Percentiles rank a stretch among this genome's conserved stretches.
Evolutionary conservation across 176 grass and related monocot genomes (phyloP).

Genomic region (Avena atlantica): DNA sequence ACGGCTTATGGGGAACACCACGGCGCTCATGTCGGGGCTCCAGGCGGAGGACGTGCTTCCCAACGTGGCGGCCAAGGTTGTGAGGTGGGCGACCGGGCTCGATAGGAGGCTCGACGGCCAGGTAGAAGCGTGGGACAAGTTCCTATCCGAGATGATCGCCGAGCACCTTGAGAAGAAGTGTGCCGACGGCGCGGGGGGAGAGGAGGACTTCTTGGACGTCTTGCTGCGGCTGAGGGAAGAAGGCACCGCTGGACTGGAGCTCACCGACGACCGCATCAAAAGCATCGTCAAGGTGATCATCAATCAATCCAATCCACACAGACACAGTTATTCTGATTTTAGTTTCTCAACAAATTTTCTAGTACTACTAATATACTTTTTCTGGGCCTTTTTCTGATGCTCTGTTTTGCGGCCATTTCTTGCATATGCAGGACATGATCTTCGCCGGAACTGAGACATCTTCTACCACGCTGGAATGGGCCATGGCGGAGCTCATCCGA

Average conservation of each 20-base stretch:
- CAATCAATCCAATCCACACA: neutral
- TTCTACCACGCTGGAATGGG: constrained; percentile 56
- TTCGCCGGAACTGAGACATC: constrained; percentile 67
- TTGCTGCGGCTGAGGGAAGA: constrained; percentile 53
- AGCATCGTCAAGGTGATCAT: constrained; percentile 45
- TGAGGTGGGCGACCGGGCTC: constrained; percentile 45
- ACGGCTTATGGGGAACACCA: constrained; percentile 40
- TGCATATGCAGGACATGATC: constrained; percentile 57
- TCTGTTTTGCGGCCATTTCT: neutral
- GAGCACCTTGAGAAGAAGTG: constrained; percentile 55
- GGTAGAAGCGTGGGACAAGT: constrained; percentile 44
- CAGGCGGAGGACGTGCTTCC: constrained; percentile 65
- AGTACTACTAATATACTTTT: neutral
- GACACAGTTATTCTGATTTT: neutral
- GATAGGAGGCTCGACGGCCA: constrained; percentile 51
- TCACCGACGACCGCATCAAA: constrained; percentile 57
- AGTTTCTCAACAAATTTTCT: neutral
- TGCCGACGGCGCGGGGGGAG: neutral
- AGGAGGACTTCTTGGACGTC: constrained; percentile 64
- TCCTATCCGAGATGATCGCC: constrained; percentile 52
- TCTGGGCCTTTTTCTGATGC: neutral
- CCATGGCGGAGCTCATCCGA: constrained; percentile 61
- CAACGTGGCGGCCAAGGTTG: constrained; percentile 26
- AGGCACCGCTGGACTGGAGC: constrained; percentile 30
- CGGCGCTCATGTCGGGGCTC: constrained; percentile 38